Evolutionary conservation across 2,329 filamentous ascomycete species (phyloP), one percentile per base, ranked within the genome.

Genomic region (Leptodontidium sp.): DNA sequence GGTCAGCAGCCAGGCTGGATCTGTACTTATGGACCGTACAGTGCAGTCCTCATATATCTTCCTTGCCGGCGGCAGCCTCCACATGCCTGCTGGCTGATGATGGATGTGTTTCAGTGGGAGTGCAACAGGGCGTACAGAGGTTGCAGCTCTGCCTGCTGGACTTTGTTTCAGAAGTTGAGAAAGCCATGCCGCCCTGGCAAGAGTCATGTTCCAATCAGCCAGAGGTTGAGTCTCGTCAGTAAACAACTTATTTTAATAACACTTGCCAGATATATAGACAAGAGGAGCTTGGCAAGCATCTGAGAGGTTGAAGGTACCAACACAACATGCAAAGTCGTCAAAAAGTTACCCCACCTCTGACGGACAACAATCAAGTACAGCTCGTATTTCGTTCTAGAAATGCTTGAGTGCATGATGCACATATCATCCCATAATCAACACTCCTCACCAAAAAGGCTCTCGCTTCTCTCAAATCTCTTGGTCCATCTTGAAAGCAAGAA

Each of bases 141-240:
- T 65, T 62, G 71, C 69, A 72, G 72, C 71, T 70, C 71, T 72
- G 67, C 65, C 35, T 70, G 65, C 65, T 71, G 64, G 69, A 70
- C 53, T 62, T 50, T 66, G 71, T 73, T 75, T 73, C 70, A 74
- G 68, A 72, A 71, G 58, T 64, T 64, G 21, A 21, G 21, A 21
- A 21, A 50, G 61, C 53, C 63, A 40, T 66, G 49, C 68, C 59
- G 64, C 68, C 59, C 61, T 57, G 55, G 68, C 61, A 55, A 64
- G 50, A 66, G 68, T 69, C 58, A 61, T 64, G 64, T 64, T 66
- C 59, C 58, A 70, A 68, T 68, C 66, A 70, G 68, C 63, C 64
- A 68, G 61, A 70, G 66, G n/a, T 65, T 32, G 47, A 53, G 52
- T 65, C 53, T 61, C 57, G n/a, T 24, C 24, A 21, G 43, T 24